Percentiles rank a stretch among this genome's conserved stretches.
Evolutionary conservation across 305 asterid genomes (phyloP).

Genomic region (Fraxinus ornus): DNA sequence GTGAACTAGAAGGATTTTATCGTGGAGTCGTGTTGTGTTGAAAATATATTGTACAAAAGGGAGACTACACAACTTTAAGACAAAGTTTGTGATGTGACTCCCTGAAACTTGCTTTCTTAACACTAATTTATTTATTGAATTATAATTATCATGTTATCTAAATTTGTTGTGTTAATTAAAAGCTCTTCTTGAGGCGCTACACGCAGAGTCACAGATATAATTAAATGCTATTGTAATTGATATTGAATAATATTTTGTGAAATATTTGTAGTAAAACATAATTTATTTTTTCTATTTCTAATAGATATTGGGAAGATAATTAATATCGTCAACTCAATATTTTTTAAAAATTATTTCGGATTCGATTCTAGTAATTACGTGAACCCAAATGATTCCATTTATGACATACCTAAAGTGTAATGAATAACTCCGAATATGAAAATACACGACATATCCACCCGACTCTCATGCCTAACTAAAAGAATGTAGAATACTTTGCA

Average conservation of each 20-base stretch:
- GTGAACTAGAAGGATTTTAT: not conserved
- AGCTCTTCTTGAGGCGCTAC: not conserved
- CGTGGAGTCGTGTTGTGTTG: not conserved
- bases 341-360: too few species aligned
- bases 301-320: not conserved
- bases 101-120: too few species aligned
- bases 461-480: not conserved
- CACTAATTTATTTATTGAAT: too few species aligned
- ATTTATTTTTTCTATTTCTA: too few species aligned
- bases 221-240: too few species aligned
- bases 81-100: too few species aligned
- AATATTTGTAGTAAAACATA: not conserved
- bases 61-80: not conserved
- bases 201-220: too few species aligned
- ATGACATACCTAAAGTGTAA: not conserved
- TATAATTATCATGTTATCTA: too few species aligned
- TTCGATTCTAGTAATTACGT: not conserved
- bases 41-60: too few species aligned
- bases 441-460: not conserved
- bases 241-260: too few species aligned
- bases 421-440: not conserved
- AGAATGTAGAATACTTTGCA: not conserved
- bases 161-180: too few species aligned
- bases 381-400: not conserved
- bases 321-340: too few species aligned